phyloP scores from a whole-genome alignment of 345 rosid genomes.

The Moricandia moricandioides region DNA sequence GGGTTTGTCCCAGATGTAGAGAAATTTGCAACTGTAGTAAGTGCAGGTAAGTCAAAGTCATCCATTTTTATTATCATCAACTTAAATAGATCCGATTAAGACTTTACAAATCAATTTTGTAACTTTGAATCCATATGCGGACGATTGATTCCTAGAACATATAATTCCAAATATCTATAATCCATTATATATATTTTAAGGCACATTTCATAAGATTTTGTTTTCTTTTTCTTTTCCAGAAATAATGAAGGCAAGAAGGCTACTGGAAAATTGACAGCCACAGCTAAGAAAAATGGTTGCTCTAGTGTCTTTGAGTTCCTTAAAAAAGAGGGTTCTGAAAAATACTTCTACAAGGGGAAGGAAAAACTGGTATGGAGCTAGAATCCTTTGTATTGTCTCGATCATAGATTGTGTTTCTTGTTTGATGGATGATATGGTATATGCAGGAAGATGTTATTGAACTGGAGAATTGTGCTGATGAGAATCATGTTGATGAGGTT shows the following conservation, averaged over 20 bases:
- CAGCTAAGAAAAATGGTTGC: background rate
- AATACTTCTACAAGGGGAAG: background rate
- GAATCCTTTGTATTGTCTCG: background rate
- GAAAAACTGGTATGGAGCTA: background rate
- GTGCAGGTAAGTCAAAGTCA: slow-evolving; percentile 53
- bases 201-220: too few species aligned
- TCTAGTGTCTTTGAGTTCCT: background rate
- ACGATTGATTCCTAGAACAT: too few species aligned
- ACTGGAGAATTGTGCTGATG: background rate
- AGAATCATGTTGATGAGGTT: slow-evolving; percentile 13
- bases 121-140: too few species aligned
- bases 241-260: background rate
- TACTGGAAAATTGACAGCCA: background rate
- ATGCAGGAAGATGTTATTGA: background rate
- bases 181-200: too few species aligned
- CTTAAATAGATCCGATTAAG: too few species aligned
- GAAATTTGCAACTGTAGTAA: slow-evolving; percentile 81
- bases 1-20: slow-evolving; percentile 83
- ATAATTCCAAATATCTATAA: too few species aligned
- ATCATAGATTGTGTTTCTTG: background rate
- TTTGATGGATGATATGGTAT: background rate
- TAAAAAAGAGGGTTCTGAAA: background rate
- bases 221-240: background rate
- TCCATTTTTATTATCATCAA: too few species aligned
- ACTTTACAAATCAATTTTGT: too few species aligned